Evolutionary conservation across 179 eudicot genomes (phyloP).

Genomic region (Kewa caespitosa): DNA sequence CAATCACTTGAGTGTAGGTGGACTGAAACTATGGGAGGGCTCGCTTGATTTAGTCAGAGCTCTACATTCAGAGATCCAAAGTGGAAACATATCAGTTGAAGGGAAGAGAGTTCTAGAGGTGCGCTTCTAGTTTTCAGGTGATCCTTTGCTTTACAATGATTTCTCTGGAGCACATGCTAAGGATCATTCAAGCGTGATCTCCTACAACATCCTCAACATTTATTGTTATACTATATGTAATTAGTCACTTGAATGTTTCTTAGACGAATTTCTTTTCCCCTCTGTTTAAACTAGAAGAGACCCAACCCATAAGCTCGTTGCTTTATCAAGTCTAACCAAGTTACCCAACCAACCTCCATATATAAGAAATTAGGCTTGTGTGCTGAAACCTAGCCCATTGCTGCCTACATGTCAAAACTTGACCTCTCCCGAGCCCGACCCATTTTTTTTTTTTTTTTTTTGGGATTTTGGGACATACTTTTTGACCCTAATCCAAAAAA

Average conservation of each 20-base stretch:
- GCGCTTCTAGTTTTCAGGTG: conserved; percentile 48
- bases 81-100: conserved; percentile 45
- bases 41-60: conserved; percentile 86
- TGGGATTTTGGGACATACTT: too few species aligned
- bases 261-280: not conserved
- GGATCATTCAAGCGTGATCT: not conserved
- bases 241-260: not conserved
- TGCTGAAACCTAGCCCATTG: too few species aligned
- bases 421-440: too few species aligned
- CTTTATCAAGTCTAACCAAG: too few species aligned
- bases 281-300: too few species aligned
- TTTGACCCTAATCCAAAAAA: too few species aligned
- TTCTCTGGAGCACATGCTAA: not conserved
- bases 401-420: too few species aligned
- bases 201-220: not conserved
- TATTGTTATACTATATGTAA: not conserved
- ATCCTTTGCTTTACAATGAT: conserved; percentile 20
- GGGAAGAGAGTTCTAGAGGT: conserved; percentile 95
- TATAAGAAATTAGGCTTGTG: too few species aligned
- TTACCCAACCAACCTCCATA: too few species aligned
- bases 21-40: conserved; percentile 96
- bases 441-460: too few species aligned
- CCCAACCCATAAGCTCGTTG: too few species aligned
- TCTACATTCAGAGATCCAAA: conserved; percentile 60
- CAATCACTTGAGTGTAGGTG: conserved; percentile 50